Evolutionary conservation across 768 basidiomycete genomes (phyloP).

Genomic region (Naganishia randhawae): DNA sequence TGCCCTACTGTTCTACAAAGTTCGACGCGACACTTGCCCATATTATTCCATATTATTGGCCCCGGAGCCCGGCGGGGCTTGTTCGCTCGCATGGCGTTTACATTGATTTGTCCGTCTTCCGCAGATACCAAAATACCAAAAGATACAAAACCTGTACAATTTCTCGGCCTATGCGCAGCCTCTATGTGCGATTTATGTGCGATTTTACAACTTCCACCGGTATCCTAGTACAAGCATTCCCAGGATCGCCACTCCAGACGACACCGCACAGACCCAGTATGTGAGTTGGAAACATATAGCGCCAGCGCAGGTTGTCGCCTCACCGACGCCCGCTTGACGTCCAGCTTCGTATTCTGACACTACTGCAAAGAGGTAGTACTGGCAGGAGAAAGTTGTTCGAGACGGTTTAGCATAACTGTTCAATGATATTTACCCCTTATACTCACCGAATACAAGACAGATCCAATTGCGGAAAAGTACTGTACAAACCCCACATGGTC

Average conservation of each 20-base stretch:
- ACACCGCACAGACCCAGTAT: conserved; percentile 39
- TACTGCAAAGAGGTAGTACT: conserved; percentile 47
- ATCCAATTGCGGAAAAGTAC: conserved; percentile 48
- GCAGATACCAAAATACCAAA: too few relatives aligned
- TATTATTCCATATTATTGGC: too few relatives aligned
- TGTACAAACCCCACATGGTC: not conserved
- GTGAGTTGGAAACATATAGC: conserved; percentile 42
- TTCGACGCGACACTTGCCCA: not conserved
- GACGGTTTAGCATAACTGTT: not conserved
- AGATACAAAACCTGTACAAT: too few relatives aligned
- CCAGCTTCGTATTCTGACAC: conserved; percentile 33
- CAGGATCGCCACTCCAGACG: conserved; percentile 36
- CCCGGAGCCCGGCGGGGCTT: not conserved
- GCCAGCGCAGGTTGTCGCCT: conserved; percentile 32
- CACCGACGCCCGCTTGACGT: conserved; percentile 2
- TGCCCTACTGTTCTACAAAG: not conserved
- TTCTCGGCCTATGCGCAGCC: too few relatives aligned
- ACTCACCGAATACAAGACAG: conserved; percentile 46
- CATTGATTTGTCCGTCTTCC: too few relatives aligned
- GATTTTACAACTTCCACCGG: conserved; percentile 45
- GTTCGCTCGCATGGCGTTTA: not conserved
- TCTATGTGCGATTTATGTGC: too few relatives aligned
- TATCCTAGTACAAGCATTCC: conserved; percentile 40
- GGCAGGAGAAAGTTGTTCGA: not conserved
- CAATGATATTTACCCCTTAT: not conserved